Evolutionary conservation across 23 red algal species (phyloP), one percentile per base, ranked within the genome.

Genomic region (Rhodosorus marinus): DNA sequence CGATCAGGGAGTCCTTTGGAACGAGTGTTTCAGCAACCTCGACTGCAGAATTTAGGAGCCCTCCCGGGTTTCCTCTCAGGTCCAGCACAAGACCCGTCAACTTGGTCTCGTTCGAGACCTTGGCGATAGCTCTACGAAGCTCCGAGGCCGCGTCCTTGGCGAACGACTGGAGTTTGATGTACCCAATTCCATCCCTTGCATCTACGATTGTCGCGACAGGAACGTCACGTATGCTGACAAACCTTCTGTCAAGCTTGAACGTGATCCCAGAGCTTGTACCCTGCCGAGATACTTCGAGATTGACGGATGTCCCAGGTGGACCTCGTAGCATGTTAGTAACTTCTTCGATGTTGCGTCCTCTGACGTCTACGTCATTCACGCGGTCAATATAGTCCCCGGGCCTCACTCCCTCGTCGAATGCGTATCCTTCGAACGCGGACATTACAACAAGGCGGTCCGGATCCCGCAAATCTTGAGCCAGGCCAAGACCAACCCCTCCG

Each of bases 391-490:
- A 54, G 52, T 95, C 88, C 14, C 88, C 88, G 4, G 76, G 76
- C 20, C 88, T 71, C 4, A 95, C 53, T n/a, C 88, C 88, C 6
- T 70, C 67, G 52, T 95, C 88, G 48, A 73, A 95, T 5, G 88
- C 88, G 51, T 95, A 95, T 1, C 88, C 76, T 29, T 95, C 88
- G 60, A 95, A 95, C 4, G 88, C 79, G 5, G 69, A 77, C 8
- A 95, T 52, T 11, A 95, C 77, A 4, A 83, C 57, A 20, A 82
- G 64, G 27, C 48, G 25, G 23, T 35, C 41, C 31, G 50, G 49
- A 33, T 82, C 72, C 24, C 34, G 28, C 6, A 36, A 20, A 32
- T 36, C 28, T 19, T 79, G 31, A 0, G 47, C 59, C 52, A 95
- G 80, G 22, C 76, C 88, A 31, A 95, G 56, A 19, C 88, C 88